Evolutionary conservation across 192 early-diverging fungal species (phyloP), one percentile per base, ranked within the genome.

Genomic region (Entomortierella beljakovae): DNA sequence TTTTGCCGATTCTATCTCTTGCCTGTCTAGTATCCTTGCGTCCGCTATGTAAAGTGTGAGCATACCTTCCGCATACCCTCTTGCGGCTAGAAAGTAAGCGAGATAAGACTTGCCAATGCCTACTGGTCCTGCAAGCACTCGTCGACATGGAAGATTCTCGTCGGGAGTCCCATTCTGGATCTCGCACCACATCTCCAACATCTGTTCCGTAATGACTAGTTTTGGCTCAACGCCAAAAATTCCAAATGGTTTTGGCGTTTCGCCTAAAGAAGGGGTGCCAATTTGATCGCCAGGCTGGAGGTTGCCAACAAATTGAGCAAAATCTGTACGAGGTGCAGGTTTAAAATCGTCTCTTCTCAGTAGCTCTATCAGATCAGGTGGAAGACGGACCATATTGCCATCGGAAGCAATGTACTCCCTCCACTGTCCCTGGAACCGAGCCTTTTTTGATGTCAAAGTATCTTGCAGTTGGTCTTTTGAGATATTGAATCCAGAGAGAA

Each of bases 81-180:
- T 70, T n/a, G 67, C 33, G 20, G 75, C 75, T 28, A 70, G 68
- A 37, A 70, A 70, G 29, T 63, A 70, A 11, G 71, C 40, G 46
- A 73, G 61, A 22, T 66, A 71, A 22, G 60, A 64, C 49, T 71
- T 71, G 69, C 69, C 69, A n/a, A 71, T 35, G 22, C 71, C 71
- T 64, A 50, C 61, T 37, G 73, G 73, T 7, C 73, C 73, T 25
- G 73, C 67, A 15, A 76, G 73, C 38, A 75, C 64, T 55, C 58
- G 53, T 75, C 63, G 57, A 43, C 51, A 64, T 31, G 64, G 35
- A 29, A 10, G 2, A 1, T 57, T 23, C 35, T 63, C 10, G 31
- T 74, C 13, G 37, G 37, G 37, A 38, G 13, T 13, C 37, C 37
- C 63, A 33, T 52, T 56, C 25, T 22, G 34, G 11, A 68, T 57